Evolutionary conservation across 2,329 filamentous ascomycete genomes (phyloP).

Genomic region (Leptographium lundbergii): DNA sequence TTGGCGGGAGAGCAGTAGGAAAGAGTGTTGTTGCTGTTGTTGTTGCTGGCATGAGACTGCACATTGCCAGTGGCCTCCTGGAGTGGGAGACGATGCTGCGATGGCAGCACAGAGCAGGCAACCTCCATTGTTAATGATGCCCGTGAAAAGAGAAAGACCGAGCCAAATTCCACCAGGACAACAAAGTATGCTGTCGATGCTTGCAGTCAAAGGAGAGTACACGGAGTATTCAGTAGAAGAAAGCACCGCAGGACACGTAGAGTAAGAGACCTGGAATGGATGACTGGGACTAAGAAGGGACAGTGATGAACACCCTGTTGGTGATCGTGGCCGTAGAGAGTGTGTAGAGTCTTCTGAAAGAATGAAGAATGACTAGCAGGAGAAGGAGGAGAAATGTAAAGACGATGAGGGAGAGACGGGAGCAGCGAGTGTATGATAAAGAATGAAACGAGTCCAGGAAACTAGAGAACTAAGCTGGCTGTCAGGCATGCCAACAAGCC

Average conservation of each 20-base stretch:
- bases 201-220: too few relatives aligned
- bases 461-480: background rate
- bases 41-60: constrained; percentile 20
- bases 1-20: constrained; percentile 28
- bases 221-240: too few relatives aligned
- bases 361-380: background rate
- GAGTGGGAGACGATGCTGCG: constrained; percentile 37
- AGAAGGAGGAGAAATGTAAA: background rate
- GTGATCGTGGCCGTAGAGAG: background rate
- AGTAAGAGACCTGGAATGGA: background rate
- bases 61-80: constrained; percentile 40
- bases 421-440: background rate
- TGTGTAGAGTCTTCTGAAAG: background rate
- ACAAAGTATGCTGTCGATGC: background rate
- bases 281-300: background rate
- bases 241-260: background rate
- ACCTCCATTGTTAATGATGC: constrained; percentile 21
- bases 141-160: background rate
- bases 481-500: background rate
- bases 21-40: constrained; percentile 16
- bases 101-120: constrained; percentile 33
- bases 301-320: background rate
- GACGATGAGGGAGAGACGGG: background rate
- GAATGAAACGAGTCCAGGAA: background rate
- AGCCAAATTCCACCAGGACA: background rate